Percentiles rank a stretch among this genome's conserved stretches.
Evolutionary conservation across 352 stramenopile species (phyloP).

Genomic region (Phytophthora tubulina): DNA sequence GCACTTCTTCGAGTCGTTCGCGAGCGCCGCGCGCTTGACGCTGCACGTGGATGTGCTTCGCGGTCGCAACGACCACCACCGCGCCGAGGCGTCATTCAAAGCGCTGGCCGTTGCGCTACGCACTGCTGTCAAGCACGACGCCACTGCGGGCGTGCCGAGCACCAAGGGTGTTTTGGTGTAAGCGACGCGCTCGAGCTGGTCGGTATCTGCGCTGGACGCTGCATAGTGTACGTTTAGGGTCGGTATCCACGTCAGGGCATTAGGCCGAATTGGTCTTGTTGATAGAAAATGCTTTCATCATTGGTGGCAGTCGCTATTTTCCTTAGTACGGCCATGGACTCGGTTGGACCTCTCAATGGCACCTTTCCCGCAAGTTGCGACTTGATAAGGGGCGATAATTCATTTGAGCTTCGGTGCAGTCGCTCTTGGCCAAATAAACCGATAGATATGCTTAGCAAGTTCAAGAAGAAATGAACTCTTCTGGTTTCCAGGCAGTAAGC

Average conservation of each 20-base stretch:
- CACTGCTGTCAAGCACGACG: slow-evolving; percentile 79
- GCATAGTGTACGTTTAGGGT: slow-evolving; percentile 28
- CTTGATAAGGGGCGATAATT: too few species aligned
- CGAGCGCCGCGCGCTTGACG: slow-evolving; percentile 92
- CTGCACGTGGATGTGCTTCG: slow-evolving; percentile 94
- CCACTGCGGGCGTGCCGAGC: slow-evolving; percentile 87
- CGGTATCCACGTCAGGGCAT: slow-evolving; percentile 18
- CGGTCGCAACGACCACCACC: slow-evolving; percentile 94
- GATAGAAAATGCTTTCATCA: slow-evolving; percentile 12
- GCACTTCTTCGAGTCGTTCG: slow-evolving; percentile 95
- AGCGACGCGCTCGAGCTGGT: slow-evolving; percentile 11
- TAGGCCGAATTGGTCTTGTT: slow-evolving; percentile 16
- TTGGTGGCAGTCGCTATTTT: too few species aligned
- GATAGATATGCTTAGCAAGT: too few species aligned
- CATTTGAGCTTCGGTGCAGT: too few species aligned
- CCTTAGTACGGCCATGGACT: too few species aligned
- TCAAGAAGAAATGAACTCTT: too few species aligned
- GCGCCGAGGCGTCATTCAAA: slow-evolving; percentile 93
- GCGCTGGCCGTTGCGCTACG: slow-evolving; percentile 89
- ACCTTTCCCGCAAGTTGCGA: too few species aligned
- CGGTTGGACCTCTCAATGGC: too few species aligned
- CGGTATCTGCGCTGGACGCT: slow-evolving; percentile 23
- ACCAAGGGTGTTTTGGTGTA: slow-evolving; percentile 93
- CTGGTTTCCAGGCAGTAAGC: too few species aligned
- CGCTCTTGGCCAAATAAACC: too few species aligned